Percentiles rank a stretch among this genome's conserved stretches.
These are phyloP conservation scores for Crithidia sp. DNA, from an alignment of 208 protist species.

Conservation along the genomic window DNA sequence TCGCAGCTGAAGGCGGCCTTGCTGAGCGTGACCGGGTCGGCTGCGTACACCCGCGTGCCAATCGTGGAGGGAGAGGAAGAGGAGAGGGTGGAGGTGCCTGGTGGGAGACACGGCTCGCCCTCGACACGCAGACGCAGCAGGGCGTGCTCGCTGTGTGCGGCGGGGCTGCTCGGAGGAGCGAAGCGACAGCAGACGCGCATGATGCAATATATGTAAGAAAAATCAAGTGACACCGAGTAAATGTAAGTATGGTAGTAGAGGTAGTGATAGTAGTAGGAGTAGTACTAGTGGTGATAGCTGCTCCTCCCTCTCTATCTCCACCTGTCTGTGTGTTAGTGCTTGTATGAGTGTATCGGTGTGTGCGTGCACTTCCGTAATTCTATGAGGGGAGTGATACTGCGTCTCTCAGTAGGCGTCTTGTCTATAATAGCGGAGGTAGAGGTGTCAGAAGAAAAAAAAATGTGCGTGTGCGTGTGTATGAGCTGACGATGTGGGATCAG, in stretches of 20 bases:
- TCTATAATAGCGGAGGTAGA: too few relatives aligned
- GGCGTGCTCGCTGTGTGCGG: constrained; percentile 9
- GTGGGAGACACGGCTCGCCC: not conserved
- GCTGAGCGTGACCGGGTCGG: constrained; percentile 45
- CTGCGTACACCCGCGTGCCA: constrained; percentile 23
- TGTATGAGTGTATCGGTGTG: too few relatives aligned
- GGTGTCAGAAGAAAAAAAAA: too few relatives aligned
- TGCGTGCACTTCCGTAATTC: too few relatives aligned
- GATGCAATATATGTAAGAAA: constrained; percentile 4
- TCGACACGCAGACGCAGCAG: constrained; percentile 24
- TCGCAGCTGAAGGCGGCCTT: constrained; percentile 47
- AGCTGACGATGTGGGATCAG: too few relatives aligned
- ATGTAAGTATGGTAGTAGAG: not conserved
- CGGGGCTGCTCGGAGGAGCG: constrained; percentile 18
- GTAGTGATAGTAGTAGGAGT: too few relatives aligned
- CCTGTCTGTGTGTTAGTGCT: too few relatives aligned
- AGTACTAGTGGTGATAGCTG: too few relatives aligned
- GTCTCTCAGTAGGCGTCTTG: too few relatives aligned
- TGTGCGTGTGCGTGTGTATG: too few relatives aligned
- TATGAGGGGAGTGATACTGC: too few relatives aligned
- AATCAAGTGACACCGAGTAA: constrained; percentile 7
- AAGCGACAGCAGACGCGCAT: constrained; percentile 79
- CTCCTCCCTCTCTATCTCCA: too few relatives aligned
- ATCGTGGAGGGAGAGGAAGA: not conserved
- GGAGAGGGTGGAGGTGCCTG: not conserved